These are phyloP conservation scores for Apostasia shenzhenica DNA, from an alignment of 106 monocot genomes.

Conservation along the genomic window DNA sequence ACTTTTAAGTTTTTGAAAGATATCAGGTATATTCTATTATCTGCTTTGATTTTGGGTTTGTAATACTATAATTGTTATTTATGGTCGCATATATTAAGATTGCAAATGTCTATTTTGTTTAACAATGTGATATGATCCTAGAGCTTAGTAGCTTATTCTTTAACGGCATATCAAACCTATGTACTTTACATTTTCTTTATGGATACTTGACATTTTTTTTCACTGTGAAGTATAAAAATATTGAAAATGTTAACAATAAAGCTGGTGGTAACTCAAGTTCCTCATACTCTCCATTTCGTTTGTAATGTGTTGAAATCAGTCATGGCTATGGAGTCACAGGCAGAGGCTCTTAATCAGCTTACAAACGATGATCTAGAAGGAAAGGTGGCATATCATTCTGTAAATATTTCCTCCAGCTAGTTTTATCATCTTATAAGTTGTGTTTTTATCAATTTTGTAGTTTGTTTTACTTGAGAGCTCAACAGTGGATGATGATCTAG, in stretches of 20 bases:
- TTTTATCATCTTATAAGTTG: background rate
- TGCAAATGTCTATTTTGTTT: too few relatives aligned
- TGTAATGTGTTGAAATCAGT: conserved; percentile 38
- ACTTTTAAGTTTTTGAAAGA: too few relatives aligned
- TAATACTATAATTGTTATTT: too few relatives aligned
- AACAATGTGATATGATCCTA: too few relatives aligned
- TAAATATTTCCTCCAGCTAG: background rate
- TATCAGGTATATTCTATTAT: too few relatives aligned
- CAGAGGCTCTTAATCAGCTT: conserved; percentile 89
- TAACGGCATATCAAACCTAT: too few relatives aligned
- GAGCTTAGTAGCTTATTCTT: too few relatives aligned
- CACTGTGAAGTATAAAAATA: too few relatives aligned
- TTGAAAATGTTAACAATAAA: background rate
- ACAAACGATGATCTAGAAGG: conserved; percentile 92
- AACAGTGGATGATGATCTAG: conserved; percentile 97
- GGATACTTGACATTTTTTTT: too few relatives aligned
- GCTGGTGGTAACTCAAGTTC: background rate
- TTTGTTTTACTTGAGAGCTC: conserved; percentile 89
- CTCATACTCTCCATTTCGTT: background rate
- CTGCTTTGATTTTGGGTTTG: too few relatives aligned
- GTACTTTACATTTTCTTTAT: too few relatives aligned
- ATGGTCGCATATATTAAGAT: too few relatives aligned
- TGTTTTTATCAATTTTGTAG: conserved; percentile 28
- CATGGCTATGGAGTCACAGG: conserved; percentile 97
- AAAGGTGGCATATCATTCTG: conserved; percentile 46